Evolutionary conservation across 1,139 yeast species (phyloP), one percentile per base, ranked within the genome.

Genomic region (Hansenula anomala): DNA sequence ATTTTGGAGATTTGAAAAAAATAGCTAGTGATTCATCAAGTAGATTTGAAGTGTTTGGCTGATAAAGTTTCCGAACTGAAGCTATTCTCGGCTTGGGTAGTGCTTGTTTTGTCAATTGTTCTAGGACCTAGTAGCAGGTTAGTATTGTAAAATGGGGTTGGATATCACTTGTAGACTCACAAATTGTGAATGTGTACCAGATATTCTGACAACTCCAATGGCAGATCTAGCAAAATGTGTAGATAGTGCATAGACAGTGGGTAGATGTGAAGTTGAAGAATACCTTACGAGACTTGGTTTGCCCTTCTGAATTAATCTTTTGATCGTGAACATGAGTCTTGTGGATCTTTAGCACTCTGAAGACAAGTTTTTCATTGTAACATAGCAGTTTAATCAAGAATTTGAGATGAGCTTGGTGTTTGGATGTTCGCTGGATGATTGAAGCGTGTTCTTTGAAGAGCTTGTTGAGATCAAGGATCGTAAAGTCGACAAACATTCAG

Each of bases 171-270:
- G 4, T 11, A 12, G 44, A 39, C 55, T 51, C 14, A 68, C 61
- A 41, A 66, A 56, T 15, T 54, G 43, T 2, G 86, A 70, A 26
- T 75, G 73, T 0, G 88, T 68, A 0, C 98, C 98, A 1, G 96
- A 80, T 0, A 90, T 66, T 43, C 98, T 66, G 9, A 92, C 72
- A 1, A 92, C 89, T 0, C 92, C 96, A 24, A 92, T 80, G 2
- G 97, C 98, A 0, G 97, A 75, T 46, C 83, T 71, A 1, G 90
- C 80, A 0, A 84, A 75, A 13, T 84, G 80, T 0, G 97, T 90
- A 0, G 97, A 88, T 18, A 90, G 64, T 0, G 98, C 97, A 66
- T 82, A 92, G 5, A 92, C 80, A 0, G 98, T 92, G 22, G 92
- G 80, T 10, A 41, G 39, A 25, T 33, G 39, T 8, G 38, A 37